Evolutionary conservation across 2,329 filamentous ascomycete species (phyloP).

Genomic region (Alternaria brassicae): DNA sequence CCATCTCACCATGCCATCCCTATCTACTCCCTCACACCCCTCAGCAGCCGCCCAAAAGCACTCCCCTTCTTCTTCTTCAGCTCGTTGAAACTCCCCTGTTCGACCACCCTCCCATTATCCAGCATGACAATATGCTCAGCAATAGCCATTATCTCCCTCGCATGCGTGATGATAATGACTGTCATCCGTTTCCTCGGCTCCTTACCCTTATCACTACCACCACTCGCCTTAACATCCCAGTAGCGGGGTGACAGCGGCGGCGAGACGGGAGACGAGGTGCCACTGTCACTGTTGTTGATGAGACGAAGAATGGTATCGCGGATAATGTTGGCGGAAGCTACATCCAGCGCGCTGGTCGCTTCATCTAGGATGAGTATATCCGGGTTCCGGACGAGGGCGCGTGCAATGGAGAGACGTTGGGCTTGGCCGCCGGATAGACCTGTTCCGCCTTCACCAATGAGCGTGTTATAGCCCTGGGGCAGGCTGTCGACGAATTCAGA

Average conservation of each 20-base stretch:
- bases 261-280: background rate
- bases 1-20: background rate
- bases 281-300: constrained; percentile 36
- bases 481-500: constrained; percentile 79
- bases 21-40: constrained; percentile 39
- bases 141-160: constrained; percentile 83
- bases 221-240: constrained; percentile 14
- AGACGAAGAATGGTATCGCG: constrained; percentile 67
- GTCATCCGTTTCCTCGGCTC: constrained; percentile 59
- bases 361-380: constrained; percentile 83
- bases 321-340: constrained; percentile 69
- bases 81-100: constrained; percentile 71
- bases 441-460: constrained; percentile 78
- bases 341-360: constrained; percentile 82
- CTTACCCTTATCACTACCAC: constrained; percentile 21
- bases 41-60: constrained; percentile 48
- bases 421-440: constrained; percentile 80
- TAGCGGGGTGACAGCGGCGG: constrained; percentile 3
- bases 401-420: constrained; percentile 80
- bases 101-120: constrained; percentile 71
- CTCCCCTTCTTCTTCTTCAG: constrained; percentile 53
- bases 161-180: constrained; percentile 83
- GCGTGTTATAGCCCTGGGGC: constrained; percentile 72
- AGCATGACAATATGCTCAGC: constrained; percentile 76
- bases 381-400: constrained; percentile 75